Base-by-base conservation (phyloP, 2,329 filamentous ascomycete genomes). In the Beauveria brongniartii region DNA sequence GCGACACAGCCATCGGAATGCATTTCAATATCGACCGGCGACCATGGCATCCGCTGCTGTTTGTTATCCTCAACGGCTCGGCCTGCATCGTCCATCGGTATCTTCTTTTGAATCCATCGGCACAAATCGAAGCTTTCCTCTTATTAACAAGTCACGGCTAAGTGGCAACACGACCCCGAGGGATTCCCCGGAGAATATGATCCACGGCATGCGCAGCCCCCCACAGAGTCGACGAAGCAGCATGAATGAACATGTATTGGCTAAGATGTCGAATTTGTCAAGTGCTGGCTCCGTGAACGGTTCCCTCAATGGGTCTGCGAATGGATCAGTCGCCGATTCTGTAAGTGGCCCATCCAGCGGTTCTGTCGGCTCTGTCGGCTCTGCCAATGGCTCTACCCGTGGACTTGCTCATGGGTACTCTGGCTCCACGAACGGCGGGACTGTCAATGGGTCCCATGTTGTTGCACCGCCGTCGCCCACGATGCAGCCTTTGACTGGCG, bases 101-200 rank as follows among this genome's bases (percentile, higher is more conserved):
- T 81, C 82, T 4, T 84, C 82, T 0, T 77, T 84, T 62, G 80
- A 81, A 51, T 87, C 83, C 0, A 78, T 75, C 0, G 82, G 82
- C 18, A 86, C 84, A 1, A 82, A 79, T 55, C 77, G 85, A 65
- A 87, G 82, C 68, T 87, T 87, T 64, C 84, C 84, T 1, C 74
- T 87, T 5, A 78, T 86, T 47, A 82, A 80, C 65, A 82, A 77
- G 66, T 67, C 77, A 18, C 80, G 76, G 63, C 69, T 74, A 9
- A 77, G 74, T 55, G 77, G 73, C 37, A 80, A 78, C 6, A 71
- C 81, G 16, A 82, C 78, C 2, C 78, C 80, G 2, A 74, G 72
- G 22, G 77, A 74, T 3, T 82, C 81, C 1, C 80, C 79, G 1
- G 80, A 83, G 48, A 71, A 75, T 37, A 79, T 79, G 58, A 71